A percentile compares a stretch with the other conserved stretches of the same genome.
Conservation (phyloP, 352 stramenopile species). For the Phytophthora fragariae region DNA sequence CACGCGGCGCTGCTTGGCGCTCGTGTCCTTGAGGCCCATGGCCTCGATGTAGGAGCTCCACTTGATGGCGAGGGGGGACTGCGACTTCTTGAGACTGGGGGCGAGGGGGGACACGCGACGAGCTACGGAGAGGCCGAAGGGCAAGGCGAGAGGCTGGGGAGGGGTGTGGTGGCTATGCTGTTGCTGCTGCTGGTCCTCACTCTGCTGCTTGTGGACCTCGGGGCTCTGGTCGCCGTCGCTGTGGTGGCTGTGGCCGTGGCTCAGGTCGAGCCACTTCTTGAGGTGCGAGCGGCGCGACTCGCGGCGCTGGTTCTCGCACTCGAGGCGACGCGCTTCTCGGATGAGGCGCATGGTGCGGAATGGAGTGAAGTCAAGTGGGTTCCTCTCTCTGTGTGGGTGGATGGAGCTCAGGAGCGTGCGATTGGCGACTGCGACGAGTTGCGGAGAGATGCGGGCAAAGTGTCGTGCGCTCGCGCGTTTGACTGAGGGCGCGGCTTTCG, state of each 20-base stretch:
- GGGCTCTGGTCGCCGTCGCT: constrained; percentile 6
- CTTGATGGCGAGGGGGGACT: constrained; percentile 54
- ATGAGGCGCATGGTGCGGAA: constrained; percentile 38
- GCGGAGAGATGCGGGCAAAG: constrained; percentile 17
- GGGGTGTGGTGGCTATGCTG: neutral
- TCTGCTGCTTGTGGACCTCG: constrained; percentile 27
- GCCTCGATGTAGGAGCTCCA: constrained; percentile 63
- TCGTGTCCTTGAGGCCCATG: constrained; percentile 51
- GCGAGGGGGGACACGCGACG: constrained; percentile 42
- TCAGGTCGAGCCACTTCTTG: constrained; percentile 42
- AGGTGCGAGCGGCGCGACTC: constrained; percentile 41
- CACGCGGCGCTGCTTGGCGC: constrained; percentile 48
- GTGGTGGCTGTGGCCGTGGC: constrained; percentile 1
- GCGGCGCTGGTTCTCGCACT: constrained; percentile 46
- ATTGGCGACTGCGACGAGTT: constrained; percentile 24
- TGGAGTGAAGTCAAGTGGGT: neutral
- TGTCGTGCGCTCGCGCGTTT: constrained; percentile 11
- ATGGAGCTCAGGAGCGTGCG: constrained; percentile 4
- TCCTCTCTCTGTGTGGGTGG: neutral
- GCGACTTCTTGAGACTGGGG: constrained; percentile 68
- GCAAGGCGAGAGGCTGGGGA: neutral
- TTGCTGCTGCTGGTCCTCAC: neutral
- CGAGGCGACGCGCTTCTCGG: constrained; percentile 34
- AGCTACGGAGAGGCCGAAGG: constrained; percentile 16
- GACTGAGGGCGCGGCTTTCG: constrained; percentile 7